A percentile compares a stretch with the other conserved stretches of the same genome.
Conservation (phyloP, 768 basidiomycete species). For the Boletus sp. region DNA sequence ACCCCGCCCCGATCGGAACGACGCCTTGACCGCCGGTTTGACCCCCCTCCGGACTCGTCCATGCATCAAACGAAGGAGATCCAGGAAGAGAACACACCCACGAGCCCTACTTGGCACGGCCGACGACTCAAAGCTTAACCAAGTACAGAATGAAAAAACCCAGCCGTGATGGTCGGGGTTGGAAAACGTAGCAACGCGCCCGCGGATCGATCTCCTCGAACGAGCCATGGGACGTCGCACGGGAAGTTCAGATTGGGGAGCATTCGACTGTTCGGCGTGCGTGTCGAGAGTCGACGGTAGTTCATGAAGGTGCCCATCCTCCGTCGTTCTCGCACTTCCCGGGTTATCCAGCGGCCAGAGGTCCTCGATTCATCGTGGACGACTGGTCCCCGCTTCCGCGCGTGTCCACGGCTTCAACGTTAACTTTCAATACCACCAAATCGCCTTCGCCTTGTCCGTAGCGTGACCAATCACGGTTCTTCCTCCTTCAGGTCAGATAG, state of each 20-base stretch:
- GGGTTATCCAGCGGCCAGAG: not conserved
- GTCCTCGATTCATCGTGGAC: not conserved
- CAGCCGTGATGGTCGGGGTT: slow-evolving; percentile 6
- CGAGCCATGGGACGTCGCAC: not conserved
- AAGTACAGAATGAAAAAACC: not conserved
- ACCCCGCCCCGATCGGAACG: not conserved
- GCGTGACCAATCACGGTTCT: not conserved
- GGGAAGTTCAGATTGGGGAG: not conserved
- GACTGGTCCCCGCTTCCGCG: not conserved
- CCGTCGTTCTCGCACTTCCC: not conserved
- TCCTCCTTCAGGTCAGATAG: not conserved
- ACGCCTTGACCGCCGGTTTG: not conserved
- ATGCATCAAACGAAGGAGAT: not conserved
- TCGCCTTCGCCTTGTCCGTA: not conserved
- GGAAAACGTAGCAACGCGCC: not conserved
- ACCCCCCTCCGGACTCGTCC: not conserved
- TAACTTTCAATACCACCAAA: not conserved
- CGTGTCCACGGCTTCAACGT: not conserved
- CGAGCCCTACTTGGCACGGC: not conserved
- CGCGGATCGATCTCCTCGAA: slow-evolving; percentile 10
- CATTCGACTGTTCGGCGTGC: not conserved
- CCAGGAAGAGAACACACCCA: not conserved
- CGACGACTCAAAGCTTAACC: not conserved
- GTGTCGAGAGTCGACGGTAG: not conserved
- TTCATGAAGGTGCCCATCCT: not conserved